Evolutionary conservation across 495 filamentous ascomycete species (phyloP).

Genomic region (Tirmania nivea): DNA sequence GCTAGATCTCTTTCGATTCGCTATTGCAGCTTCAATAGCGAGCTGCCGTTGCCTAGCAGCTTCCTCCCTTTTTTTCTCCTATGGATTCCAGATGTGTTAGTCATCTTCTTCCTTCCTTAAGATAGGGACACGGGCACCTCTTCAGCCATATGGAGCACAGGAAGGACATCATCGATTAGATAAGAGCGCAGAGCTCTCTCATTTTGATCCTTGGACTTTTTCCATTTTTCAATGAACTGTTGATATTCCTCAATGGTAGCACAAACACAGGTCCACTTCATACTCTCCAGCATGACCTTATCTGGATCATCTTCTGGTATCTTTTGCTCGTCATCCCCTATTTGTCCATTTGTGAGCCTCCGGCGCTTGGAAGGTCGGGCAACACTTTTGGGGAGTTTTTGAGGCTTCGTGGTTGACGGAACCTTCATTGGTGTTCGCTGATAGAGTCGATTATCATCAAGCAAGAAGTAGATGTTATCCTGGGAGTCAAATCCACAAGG

Average conservation of each 20-base stretch:
- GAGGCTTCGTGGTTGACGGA: slow-evolving; percentile 33
- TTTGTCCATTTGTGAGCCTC: slow-evolving; percentile 36
- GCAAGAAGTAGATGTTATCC: slow-evolving; percentile 65
- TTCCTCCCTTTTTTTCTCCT: slow-evolving; percentile 52
- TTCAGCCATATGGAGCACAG: slow-evolving; percentile 38
- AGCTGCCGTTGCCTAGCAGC: slow-evolving; percentile 36
- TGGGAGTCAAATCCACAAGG: slow-evolving; percentile 72
- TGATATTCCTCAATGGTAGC: slow-evolving; percentile 57
- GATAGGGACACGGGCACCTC: slow-evolving; percentile 3
- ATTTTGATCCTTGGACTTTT: slow-evolving; percentile 53
- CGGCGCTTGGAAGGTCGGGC: slow-evolving; percentile 29
- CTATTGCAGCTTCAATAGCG: slow-evolving; percentile 26
- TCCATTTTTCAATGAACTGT: slow-evolving; percentile 44
- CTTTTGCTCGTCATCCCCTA: slow-evolving; percentile 40
- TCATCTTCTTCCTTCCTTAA: background rate
- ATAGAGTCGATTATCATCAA: slow-evolving; percentile 88
- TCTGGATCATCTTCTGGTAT: slow-evolving; percentile 28
- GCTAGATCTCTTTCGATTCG: slow-evolving; percentile 82
- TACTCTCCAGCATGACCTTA: slow-evolving; percentile 41
- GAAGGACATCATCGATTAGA: slow-evolving; percentile 53
- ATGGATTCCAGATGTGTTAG: slow-evolving; percentile 24
- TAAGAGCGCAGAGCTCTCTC: slow-evolving; percentile 53
- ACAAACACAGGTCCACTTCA: slow-evolving; percentile 82
- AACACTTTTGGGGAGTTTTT: slow-evolving; percentile 41
- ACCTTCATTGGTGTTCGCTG: slow-evolving; percentile 39